These are phyloP conservation scores for Trichophyton verrucosum DNA, from an alignment of 2,329 filamentous ascomycete species.

Conservation along the genomic window DNA sequence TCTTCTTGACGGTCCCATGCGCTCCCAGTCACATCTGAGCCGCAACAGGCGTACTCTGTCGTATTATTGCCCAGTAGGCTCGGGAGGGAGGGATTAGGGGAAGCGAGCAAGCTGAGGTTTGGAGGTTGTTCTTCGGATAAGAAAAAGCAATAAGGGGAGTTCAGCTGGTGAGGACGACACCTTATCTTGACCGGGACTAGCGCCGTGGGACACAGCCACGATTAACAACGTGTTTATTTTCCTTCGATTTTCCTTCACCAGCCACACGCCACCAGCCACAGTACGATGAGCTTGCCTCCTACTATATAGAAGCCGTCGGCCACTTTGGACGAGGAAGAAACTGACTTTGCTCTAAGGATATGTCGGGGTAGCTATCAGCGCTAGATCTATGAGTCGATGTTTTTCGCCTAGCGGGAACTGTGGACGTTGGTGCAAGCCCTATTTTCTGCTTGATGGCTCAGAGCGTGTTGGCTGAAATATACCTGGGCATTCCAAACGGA, in stretches of 20 bases:
- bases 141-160: background rate
- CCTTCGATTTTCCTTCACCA: background rate
- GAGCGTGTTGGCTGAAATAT: no score
- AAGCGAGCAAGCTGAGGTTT: background rate
- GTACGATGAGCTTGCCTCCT: background rate
- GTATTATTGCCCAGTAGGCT: background rate
- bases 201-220: background rate
- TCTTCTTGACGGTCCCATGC: background rate
- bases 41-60: background rate
- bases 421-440: background rate
- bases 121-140: background rate
- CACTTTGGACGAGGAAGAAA: background rate
- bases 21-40: background rate
- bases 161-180: background rate
- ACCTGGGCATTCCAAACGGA: background rate
- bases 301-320: conserved; percentile 1
- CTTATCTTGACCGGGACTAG: background rate
- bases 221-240: background rate
- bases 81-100: background rate
- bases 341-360: background rate
- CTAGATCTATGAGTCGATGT: background rate
- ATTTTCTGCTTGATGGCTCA: background rate
- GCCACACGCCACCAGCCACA: conserved; percentile 4
- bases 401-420: background rate
- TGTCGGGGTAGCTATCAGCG: background rate